Conservation (phyloP, 2,329 filamentous ascomycete genomes). For the Helminthosporium solani region DNA sequence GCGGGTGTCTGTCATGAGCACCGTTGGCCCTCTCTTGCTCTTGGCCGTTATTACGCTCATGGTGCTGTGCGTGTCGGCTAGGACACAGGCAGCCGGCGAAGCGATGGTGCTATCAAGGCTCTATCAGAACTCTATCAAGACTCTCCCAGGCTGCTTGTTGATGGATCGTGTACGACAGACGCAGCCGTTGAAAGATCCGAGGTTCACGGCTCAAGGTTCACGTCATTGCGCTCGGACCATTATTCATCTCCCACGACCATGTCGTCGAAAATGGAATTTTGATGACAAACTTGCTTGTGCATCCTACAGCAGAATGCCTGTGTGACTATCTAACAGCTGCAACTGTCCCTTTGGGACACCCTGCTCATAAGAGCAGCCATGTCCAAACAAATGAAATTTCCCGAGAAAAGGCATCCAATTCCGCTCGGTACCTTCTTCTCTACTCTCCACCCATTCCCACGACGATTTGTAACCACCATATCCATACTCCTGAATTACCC, state of each 20-base stretch:
- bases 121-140: not conserved
- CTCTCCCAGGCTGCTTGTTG: not conserved
- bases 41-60: slow-evolving; percentile 39
- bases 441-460: not conserved
- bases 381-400: slow-evolving; percentile 4
- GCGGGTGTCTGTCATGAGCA: slow-evolving; percentile 57
- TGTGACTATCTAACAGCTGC: not conserved
- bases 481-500: not conserved
- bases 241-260: not conserved
- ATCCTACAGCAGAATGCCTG: not conserved
- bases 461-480: not conserved
- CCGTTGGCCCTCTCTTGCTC: slow-evolving; percentile 42
- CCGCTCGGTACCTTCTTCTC: not conserved
- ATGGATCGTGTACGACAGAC: not conserved
- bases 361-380: not conserved
- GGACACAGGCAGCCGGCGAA: no score
- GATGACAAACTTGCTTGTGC: not conserved
- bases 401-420: not conserved
- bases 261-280: not conserved
- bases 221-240: slow-evolving; percentile 5
- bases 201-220: slow-evolving; percentile 2
- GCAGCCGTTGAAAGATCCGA: not conserved
- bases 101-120: no score
- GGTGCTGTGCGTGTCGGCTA: no score
- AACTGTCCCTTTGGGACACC: not conserved